These are phyloP conservation scores for Candida fluviatilis DNA, from an alignment of 805 yeast genomes.

Conservation along the genomic window DNA sequence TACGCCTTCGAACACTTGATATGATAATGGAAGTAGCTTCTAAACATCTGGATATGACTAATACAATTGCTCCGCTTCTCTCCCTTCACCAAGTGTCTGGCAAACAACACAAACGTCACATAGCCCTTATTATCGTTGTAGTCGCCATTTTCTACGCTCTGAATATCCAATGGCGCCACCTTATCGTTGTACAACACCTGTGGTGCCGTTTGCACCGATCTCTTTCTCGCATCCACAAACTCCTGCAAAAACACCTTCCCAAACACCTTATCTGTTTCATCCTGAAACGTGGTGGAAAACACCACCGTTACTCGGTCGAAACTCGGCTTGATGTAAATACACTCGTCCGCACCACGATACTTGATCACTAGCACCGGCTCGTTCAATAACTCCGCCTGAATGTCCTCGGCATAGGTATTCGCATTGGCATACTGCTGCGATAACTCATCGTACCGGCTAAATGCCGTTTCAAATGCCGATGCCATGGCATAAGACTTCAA, in stretches of 20 bases:
- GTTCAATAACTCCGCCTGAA: slow-evolving; percentile 40
- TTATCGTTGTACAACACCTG: slow-evolving; percentile 88
- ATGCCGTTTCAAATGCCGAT: slow-evolving; percentile 88
- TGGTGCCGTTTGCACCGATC: slow-evolving; percentile 96
- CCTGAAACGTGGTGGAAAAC: slow-evolving; percentile 90
- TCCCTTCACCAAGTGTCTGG: slow-evolving; percentile 63
- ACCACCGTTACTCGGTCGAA: slow-evolving; percentile 96
- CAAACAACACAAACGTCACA: slow-evolving; percentile 72
- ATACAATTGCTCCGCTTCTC: slow-evolving; percentile 81
- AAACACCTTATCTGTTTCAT: slow-evolving; percentile 91
- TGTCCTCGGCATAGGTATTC: slow-evolving; percentile 41
- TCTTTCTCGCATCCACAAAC: slow-evolving; percentile 91
- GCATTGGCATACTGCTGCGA: slow-evolving; percentile 42
- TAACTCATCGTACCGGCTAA: slow-evolving; percentile 69
- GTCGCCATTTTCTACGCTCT: slow-evolving; percentile 31
- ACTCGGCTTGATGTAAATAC: slow-evolving; percentile 85
- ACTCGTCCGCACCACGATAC: slow-evolving; percentile 85
- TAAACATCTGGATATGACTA: slow-evolving; percentile 84
- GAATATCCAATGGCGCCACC: slow-evolving; percentile 86
- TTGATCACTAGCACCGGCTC: slow-evolving; percentile 65
- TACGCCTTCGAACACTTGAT: slow-evolving; percentile 98
- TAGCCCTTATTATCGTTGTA: slow-evolving; percentile 46
- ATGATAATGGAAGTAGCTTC: slow-evolving; percentile 98
- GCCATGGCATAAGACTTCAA: slow-evolving; percentile 86
- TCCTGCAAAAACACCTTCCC: slow-evolving; percentile 90